Percentiles rank a stretch among this genome's conserved stretches.
phyloP scores from a whole-genome alignment of 805 yeast genomes.

The Saturnispora quitensis region DNA sequence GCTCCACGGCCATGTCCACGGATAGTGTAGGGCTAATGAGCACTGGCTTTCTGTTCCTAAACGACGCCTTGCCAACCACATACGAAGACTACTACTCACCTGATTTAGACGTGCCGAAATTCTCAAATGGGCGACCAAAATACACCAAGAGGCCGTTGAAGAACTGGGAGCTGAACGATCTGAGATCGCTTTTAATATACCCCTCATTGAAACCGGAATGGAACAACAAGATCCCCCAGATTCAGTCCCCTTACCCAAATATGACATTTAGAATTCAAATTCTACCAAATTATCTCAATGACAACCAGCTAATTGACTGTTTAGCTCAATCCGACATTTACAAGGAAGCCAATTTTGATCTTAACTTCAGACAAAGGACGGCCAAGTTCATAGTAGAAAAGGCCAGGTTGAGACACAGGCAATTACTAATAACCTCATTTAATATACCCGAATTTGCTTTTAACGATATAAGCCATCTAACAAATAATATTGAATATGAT shows the following conservation, averaged over 20 bases:
- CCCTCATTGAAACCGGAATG: conserved; percentile 44
- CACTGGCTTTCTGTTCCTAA: conserved; percentile 25
- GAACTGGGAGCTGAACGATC: conserved; percentile 67
- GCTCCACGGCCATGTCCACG: conserved; percentile 16
- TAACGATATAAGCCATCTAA: conserved; percentile 7
- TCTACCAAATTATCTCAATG: conserved; percentile 45
- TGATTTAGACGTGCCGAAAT: conserved; percentile 40
- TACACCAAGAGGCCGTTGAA: conserved; percentile 54
- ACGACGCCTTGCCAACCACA: conserved; percentile 43
- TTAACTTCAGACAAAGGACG: conserved; percentile 44
- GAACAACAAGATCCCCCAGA: conserved; percentile 41
- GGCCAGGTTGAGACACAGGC: conserved; percentile 41
- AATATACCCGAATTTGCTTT: conserved; percentile 17
- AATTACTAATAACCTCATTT: conserved; percentile 20
- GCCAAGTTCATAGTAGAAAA: conserved; percentile 54
- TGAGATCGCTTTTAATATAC: conserved; percentile 53
- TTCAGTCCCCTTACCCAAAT: conserved; percentile 25
- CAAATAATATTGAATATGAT: conserved; percentile 17
- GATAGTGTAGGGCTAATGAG: neutral
- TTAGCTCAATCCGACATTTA: conserved; percentile 56
- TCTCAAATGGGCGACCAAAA: conserved; percentile 50
- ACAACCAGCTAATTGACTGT: conserved; percentile 37
- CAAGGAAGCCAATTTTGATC: conserved; percentile 50
- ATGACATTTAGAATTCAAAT: conserved; percentile 38
- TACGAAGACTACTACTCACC: conserved; percentile 51